phyloP scores from a whole-genome alignment of 306 rosid species.

The Begonia masoniana region DNA sequence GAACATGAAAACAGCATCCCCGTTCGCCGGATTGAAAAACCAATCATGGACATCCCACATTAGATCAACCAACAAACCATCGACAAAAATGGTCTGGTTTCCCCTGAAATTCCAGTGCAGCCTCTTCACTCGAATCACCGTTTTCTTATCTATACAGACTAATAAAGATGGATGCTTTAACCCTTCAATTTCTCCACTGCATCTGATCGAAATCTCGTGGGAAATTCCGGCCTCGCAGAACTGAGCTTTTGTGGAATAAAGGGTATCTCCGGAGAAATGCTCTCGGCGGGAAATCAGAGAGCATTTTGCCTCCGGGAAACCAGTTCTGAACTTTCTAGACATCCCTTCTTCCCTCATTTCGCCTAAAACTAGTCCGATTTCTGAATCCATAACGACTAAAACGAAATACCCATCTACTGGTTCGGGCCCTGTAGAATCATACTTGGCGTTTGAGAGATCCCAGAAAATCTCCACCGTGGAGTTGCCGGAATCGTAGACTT shows the following conservation, averaged over 20 bases:
- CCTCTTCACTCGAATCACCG: slow-evolving; percentile 73
- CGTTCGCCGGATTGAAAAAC: slow-evolving; percentile 53
- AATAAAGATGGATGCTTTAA: slow-evolving; percentile 31
- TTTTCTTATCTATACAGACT: slow-evolving; percentile 63
- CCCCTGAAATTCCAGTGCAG: slow-evolving; percentile 94
- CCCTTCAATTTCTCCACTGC: slow-evolving; percentile 52
- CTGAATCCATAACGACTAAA: slow-evolving; percentile 36
- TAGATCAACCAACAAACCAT: slow-evolving; percentile 84
- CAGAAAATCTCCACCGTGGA: slow-evolving; percentile 54
- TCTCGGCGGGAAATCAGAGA: slow-evolving; percentile 51
- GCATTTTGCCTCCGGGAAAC: slow-evolving; percentile 15
- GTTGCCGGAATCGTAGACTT: slow-evolving; percentile 29
- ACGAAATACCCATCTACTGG: slow-evolving; percentile 62
- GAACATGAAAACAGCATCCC: slow-evolving; percentile 77
- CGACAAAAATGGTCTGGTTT: slow-evolving; percentile 72
- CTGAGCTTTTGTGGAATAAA: slow-evolving; percentile 58
- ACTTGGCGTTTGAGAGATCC: slow-evolving; percentile 71
- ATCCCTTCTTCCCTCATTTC: slow-evolving; percentile 30
- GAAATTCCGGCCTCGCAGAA: slow-evolving; percentile 43
- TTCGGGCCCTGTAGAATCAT: slow-evolving; percentile 50
- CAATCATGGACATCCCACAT: slow-evolving; percentile 95
- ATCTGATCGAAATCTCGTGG: slow-evolving; percentile 64
- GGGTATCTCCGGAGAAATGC: slow-evolving; percentile 46
- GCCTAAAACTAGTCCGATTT: slow-evolving; percentile 47
- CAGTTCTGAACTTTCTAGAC: slow-evolving; percentile 27